Conservation (phyloP, 2,329 filamentous ascomycete species). For the Fusarium hostae region DNA sequence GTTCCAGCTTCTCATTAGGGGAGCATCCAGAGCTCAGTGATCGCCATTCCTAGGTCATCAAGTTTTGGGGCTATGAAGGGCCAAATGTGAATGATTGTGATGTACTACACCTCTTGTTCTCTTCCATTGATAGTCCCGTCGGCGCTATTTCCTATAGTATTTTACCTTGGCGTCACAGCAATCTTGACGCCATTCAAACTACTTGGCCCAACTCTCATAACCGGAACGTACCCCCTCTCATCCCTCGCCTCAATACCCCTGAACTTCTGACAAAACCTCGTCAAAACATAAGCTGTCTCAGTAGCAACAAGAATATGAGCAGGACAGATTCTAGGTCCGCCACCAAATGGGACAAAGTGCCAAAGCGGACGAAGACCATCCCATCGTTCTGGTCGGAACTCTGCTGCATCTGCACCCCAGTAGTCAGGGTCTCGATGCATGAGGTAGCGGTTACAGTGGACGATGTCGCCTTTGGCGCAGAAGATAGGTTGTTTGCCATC, state of each 20-base stretch:
- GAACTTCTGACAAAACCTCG: neutral
- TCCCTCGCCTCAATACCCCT: neutral
- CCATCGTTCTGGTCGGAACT: constrained; percentile 1
- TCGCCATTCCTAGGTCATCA: too few species aligned
- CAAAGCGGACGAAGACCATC: neutral
- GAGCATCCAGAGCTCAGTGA: neutral
- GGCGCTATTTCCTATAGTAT: too few species aligned
- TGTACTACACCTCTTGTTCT: too few species aligned
- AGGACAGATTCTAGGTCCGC: neutral
- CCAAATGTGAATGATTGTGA: too few species aligned
- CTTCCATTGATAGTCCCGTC: too few species aligned
- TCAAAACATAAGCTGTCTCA: neutral
- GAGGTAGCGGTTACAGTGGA: neutral
- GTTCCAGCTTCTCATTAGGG: neutral
- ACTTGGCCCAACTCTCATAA: constrained; percentile 5
- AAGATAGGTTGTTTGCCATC: neutral
- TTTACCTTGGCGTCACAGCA: neutral
- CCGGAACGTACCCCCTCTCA: neutral
- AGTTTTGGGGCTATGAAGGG: too few species aligned
- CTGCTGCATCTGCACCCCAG: neutral
- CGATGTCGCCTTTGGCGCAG: constrained; percentile 1
- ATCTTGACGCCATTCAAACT: neutral
- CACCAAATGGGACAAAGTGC: neutral
- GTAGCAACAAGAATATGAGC: constrained; percentile 1
- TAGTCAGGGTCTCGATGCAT: neutral